Conservation (phyloP, 2,329 filamentous ascomycete species). For the Epichloe gansuensis region DNA sequence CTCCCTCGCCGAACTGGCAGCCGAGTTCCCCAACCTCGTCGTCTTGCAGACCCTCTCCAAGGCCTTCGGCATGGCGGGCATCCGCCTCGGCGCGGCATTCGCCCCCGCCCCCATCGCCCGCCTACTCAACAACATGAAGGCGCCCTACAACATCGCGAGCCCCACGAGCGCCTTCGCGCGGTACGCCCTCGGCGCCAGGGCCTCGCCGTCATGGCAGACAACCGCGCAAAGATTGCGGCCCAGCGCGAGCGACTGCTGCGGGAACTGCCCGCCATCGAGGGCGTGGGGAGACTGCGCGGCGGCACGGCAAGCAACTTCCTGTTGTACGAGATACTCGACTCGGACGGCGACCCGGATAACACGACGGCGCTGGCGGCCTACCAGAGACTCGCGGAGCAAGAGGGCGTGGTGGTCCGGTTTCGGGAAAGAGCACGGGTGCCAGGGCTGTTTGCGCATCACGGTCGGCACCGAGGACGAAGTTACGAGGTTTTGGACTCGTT, state of each 20-base stretch:
- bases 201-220: slow-evolving; percentile 57
- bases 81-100: slow-evolving; percentile 80
- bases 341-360: slow-evolving; percentile 65
- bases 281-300: slow-evolving; percentile 70
- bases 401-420: slow-evolving; percentile 87
- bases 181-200: slow-evolving; percentile 58
- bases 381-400: slow-evolving; percentile 69
- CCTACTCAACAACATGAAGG: slow-evolving; percentile 84
- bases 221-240: slow-evolving; percentile 55
- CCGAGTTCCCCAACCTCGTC: slow-evolving; percentile 87
- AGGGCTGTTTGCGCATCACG: slow-evolving; percentile 82
- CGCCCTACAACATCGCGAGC: slow-evolving; percentile 89
- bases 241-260: slow-evolving; percentile 67
- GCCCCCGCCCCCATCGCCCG: slow-evolving; percentile 59
- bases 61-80: slow-evolving; percentile 89
- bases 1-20: slow-evolving; percentile 82
- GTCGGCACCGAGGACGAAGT: slow-evolving; percentile 85
- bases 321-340: slow-evolving; percentile 75
- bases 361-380: slow-evolving; percentile 68
- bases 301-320: slow-evolving; percentile 80
- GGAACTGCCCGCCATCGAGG: slow-evolving; percentile 62
- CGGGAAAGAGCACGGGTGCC: slow-evolving; percentile 84
- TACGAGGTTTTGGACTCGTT: slow-evolving; percentile 64
- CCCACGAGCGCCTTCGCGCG: slow-evolving; percentile 74
- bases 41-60: slow-evolving; percentile 99